Conservation (phyloP, 2,329 filamentous ascomycete genomes). For the Fusarium abutilonis region DNA sequence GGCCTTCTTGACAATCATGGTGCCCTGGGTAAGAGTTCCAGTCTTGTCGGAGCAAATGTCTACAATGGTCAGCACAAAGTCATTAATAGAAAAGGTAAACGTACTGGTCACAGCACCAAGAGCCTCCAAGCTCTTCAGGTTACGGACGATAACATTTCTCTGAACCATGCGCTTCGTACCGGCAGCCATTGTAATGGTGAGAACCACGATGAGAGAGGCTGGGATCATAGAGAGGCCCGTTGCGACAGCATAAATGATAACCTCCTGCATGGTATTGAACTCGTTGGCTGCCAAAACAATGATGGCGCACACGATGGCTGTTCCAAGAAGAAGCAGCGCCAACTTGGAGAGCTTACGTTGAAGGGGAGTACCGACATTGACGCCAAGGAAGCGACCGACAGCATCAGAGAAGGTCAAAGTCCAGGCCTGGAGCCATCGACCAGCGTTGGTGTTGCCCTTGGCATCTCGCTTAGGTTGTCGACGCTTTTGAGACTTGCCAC, state of each 20-base stretch:
- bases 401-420: slow-evolving; percentile 60
- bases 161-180: slow-evolving; percentile 64
- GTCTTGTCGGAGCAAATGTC: slow-evolving; percentile 68
- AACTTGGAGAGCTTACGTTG: slow-evolving; percentile 75
- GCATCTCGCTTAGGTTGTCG: slow-evolving; percentile 56
- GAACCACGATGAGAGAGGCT: slow-evolving; percentile 59
- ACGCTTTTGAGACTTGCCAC: slow-evolving; percentile 49
- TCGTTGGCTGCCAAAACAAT: slow-evolving; percentile 74
- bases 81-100: not conserved
- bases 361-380: slow-evolving; percentile 75
- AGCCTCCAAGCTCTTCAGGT: slow-evolving; percentile 65
- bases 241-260: slow-evolving; percentile 65
- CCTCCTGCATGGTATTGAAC: slow-evolving; percentile 63
- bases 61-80: slow-evolving; percentile 30
- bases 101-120: slow-evolving; percentile 63
- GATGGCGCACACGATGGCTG: slow-evolving; percentile 74
- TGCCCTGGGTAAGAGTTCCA: slow-evolving; percentile 63
- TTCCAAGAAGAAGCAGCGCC: slow-evolving; percentile 71
- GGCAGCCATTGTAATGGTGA: slow-evolving; percentile 69
- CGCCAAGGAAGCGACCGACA: slow-evolving; percentile 70
- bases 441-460: slow-evolving; percentile 51
- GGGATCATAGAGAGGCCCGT: slow-evolving; percentile 62
- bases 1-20: slow-evolving; percentile 64
- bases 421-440: slow-evolving; percentile 51
- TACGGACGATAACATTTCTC: slow-evolving; percentile 63